Evolutionary conservation across 1,139 yeast genomes (phyloP).

Genomic region (Diutina sp.): DNA sequence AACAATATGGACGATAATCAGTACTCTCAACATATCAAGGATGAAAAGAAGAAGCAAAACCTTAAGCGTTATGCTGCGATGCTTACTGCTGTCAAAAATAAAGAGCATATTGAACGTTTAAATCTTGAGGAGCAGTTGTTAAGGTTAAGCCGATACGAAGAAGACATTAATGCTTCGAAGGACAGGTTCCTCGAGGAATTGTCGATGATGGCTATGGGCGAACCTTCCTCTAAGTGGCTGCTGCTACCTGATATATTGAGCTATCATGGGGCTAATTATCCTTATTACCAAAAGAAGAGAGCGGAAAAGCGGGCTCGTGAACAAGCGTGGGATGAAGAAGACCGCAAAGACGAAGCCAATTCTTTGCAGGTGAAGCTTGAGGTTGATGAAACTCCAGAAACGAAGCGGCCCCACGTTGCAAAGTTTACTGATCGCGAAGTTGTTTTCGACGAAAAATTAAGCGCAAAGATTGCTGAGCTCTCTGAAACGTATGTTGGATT

Average conservation of each 20-base stretch:
- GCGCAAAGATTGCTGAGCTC: background rate
- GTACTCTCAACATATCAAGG: background rate
- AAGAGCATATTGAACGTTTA: background rate
- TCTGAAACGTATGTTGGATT: background rate
- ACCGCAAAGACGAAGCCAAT: background rate
- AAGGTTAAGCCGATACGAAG: background rate
- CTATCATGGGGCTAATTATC: background rate
- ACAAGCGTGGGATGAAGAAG: background rate
- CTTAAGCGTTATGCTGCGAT: background rate
- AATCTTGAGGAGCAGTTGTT: background rate
- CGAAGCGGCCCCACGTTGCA: background rate
- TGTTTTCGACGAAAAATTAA: background rate
- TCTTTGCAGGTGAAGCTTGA: background rate
- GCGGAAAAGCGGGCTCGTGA: background rate
- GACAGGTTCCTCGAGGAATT: background rate
- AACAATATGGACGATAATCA: background rate
- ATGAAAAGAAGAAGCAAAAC: background rate
- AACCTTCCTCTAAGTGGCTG: background rate
- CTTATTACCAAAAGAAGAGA: background rate
- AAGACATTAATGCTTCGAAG: background rate
- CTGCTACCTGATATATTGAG: background rate
- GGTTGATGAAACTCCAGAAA: background rate
- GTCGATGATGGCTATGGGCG: background rate
- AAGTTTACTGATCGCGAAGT: background rate
- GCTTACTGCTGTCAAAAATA: background rate